These are phyloP conservation scores for Wickerhamomyces chaumierensis DNA, from an alignment of 805 yeast genomes.

Conservation along the genomic window DNA sequence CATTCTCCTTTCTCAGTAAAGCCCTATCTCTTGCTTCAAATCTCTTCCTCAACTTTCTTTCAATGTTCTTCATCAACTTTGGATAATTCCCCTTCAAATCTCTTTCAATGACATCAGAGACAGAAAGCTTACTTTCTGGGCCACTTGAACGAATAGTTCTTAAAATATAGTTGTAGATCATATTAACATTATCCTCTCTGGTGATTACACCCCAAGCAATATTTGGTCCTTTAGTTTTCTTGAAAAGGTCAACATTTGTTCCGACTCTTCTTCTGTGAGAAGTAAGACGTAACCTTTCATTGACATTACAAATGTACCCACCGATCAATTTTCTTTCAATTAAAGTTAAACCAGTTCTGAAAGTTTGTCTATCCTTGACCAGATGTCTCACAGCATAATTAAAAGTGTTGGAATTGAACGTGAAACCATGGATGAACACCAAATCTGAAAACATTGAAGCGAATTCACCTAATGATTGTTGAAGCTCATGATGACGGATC, in stretches of 20 bases:
- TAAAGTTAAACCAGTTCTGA: slow-evolving; percentile 19
- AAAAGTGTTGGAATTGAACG: slow-evolving; percentile 21
- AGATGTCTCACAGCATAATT: slow-evolving; percentile 21
- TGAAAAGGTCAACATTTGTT: not conserved
- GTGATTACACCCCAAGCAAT: slow-evolving; percentile 19
- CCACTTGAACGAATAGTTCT: not conserved
- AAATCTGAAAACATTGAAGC: slow-evolving; percentile 10
- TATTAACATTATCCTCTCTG: slow-evolving; percentile 12
- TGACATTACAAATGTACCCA: slow-evolving; percentile 20
- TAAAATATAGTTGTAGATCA: slow-evolving; percentile 16
- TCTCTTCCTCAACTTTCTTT: slow-evolving; percentile 9
- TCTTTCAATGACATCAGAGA: slow-evolving; percentile 4
- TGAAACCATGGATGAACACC: slow-evolving; percentile 16
- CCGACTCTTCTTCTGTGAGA: slow-evolving; percentile 13
- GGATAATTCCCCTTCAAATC: slow-evolving; percentile 18
- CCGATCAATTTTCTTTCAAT: slow-evolving; percentile 24
- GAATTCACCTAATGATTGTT: slow-evolving; percentile 3
- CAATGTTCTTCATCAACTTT: slow-evolving; percentile 20
- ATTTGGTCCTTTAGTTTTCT: slow-evolving; percentile 11
- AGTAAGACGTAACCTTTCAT: not conserved
- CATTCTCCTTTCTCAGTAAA: slow-evolving; percentile 2
- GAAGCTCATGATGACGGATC: slow-evolving; percentile 3
- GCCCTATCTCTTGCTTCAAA: slow-evolving; percentile 1
- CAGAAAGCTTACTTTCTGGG: not conserved
- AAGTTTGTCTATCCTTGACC: slow-evolving; percentile 17